Conservation (phyloP, 2,329 filamentous ascomycete genomes). For the Aspergillus jensenii region DNA sequence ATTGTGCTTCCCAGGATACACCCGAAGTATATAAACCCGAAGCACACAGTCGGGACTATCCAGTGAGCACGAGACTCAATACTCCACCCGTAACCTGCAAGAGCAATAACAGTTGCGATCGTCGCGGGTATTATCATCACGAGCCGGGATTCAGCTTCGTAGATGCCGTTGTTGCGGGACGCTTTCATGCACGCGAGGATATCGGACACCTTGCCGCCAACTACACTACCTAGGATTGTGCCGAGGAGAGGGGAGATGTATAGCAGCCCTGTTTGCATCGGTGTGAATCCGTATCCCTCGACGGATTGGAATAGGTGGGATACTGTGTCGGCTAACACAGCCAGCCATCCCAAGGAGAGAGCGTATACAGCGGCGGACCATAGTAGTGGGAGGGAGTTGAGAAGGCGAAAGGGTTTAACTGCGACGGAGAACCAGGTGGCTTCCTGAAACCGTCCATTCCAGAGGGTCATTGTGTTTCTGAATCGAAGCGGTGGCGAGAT, state of each 20-base stretch:
- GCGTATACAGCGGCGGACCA: neutral
- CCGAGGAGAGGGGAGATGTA: slow-evolving; percentile 6
- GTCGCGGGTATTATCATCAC: neutral
- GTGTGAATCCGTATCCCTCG: slow-evolving; percentile 1
- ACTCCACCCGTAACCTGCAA: slow-evolving; percentile 1
- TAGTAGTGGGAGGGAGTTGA: neutral
- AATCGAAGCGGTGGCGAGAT: neutral
- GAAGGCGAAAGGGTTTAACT: neutral
- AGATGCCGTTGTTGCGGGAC: neutral
- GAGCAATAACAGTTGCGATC: neutral
- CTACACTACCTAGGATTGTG: slow-evolving; percentile 2
- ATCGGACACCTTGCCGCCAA: slow-evolving; percentile 6
- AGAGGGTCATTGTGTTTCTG: neutral
- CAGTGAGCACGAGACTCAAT: neutral
- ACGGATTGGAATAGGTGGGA: neutral
- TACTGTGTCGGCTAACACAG: slow-evolving; percentile 2
- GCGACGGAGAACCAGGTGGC: neutral
- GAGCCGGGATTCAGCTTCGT: slow-evolving; percentile 3
- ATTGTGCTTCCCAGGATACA: neutral
- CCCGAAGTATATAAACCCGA: slow-evolving; percentile 2
- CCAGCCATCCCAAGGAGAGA: neutral
- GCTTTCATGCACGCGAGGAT: neutral
- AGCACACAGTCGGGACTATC: slow-evolving; percentile 1
- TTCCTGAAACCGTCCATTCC: neutral
- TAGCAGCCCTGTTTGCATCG: neutral